Percentiles rank a stretch among this genome's conserved stretches.
phyloP scores from a whole-genome alignment of 176 grass and related monocot species.

The Dendrocalamus sinicus region DNA sequence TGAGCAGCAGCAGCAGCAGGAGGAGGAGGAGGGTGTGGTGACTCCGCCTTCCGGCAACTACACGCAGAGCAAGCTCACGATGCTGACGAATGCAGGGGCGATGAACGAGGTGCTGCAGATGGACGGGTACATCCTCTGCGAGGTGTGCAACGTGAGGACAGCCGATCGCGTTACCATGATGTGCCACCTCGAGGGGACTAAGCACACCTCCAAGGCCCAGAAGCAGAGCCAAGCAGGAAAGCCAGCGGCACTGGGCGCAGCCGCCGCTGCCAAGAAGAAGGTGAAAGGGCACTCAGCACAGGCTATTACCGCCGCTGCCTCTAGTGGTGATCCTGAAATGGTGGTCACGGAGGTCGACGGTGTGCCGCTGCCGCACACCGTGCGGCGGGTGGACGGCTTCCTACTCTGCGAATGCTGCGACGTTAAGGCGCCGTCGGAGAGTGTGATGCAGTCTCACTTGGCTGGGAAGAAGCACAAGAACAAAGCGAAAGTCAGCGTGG shows the following conservation, averaged over 20 bases:
- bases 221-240: not conserved
- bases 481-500: not conserved
- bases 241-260: not conserved
- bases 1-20: too few relatives aligned
- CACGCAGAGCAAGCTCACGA: slow-evolving; percentile 2
- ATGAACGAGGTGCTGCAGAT: slow-evolving; percentile 37
- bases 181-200: slow-evolving; percentile 41
- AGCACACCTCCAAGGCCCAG: slow-evolving; percentile 39
- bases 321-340: not conserved
- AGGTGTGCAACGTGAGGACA: slow-evolving; percentile 24
- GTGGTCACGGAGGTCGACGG: not conserved
- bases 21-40: not conserved
- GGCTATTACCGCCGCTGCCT: not conserved
- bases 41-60: not conserved
- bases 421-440: slow-evolving; percentile 1
- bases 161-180: slow-evolving; percentile 34
- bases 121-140: slow-evolving; percentile 51
- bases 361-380: not conserved
- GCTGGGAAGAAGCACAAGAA: slow-evolving; percentile 42
- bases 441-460: slow-evolving; percentile 20
- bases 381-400: slow-evolving; percentile 2
- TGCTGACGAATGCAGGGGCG: not conserved
- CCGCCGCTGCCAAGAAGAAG: not conserved
- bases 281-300: not conserved
- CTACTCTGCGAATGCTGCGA: slow-evolving; percentile 35